Evolutionary conservation across 2,329 filamentous ascomycete genomes (phyloP).

Genomic region (Cladosporium sp.): DNA sequence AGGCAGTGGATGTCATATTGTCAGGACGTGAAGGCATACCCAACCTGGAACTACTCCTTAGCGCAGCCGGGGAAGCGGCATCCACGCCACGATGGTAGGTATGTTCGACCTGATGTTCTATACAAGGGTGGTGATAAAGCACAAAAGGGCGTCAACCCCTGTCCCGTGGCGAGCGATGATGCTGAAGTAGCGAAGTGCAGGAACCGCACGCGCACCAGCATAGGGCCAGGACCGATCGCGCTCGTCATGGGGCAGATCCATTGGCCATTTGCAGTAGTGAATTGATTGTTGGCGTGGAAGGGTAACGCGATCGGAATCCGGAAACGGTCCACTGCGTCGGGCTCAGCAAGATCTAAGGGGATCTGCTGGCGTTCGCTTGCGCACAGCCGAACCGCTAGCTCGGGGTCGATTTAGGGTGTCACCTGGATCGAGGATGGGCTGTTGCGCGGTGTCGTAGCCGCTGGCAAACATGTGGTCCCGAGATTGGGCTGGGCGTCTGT

Average conservation of each 20-base stretch:
- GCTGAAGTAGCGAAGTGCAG: constrained; percentile 7
- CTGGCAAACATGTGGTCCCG: not conserved
- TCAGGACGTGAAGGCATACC: constrained; percentile 9
- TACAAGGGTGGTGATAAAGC: constrained; percentile 7
- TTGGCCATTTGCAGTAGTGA: not conserved
- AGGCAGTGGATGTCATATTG: constrained; percentile 4
- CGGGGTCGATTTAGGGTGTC: constrained; percentile 2
- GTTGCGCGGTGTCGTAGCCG: not conserved
- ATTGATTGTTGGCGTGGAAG: constrained; percentile 3
- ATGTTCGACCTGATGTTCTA: constrained; percentile 8
- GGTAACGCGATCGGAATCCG: constrained; percentile 7
- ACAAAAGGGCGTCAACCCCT: constrained; percentile 1
- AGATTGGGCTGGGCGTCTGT: too few relatives aligned
- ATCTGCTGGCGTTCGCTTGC: constrained; percentile 12
- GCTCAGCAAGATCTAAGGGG: not conserved
- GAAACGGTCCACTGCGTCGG: constrained; percentile 11
- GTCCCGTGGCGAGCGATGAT: not conserved
- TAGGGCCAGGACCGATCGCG: not conserved
- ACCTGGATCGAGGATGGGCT: not conserved
- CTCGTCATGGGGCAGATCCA: not conserved
- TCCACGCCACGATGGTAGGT: constrained; percentile 1
- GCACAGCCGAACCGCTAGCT: constrained; percentile 8
- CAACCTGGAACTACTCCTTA: not conserved
- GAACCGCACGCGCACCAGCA: constrained; percentile 1
- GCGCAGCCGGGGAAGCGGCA: constrained; percentile 2